Conservation (phyloP, 495 filamentous ascomycete species). For the Cercophora scortea region DNA sequence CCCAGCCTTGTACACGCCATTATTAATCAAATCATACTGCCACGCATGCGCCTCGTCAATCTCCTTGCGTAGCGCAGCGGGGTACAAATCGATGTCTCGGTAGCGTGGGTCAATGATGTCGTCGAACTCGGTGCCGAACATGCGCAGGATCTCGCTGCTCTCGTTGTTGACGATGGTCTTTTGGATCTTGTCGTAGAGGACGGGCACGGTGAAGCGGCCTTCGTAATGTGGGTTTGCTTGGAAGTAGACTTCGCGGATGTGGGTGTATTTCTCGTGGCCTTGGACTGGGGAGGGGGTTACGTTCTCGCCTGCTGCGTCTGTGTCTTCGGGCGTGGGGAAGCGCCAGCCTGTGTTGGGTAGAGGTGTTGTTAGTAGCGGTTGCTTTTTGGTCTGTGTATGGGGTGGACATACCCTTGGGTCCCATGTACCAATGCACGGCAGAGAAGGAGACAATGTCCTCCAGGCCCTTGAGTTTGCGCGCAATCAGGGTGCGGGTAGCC, state of each 20-base stretch:
- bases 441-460: slow-evolving; percentile 64
- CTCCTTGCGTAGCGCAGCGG: slow-evolving; percentile 38
- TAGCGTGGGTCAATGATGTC: slow-evolving; percentile 43
- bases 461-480: slow-evolving; percentile 71
- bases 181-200: slow-evolving; percentile 66
- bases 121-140: slow-evolving; percentile 58
- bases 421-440: slow-evolving; percentile 60
- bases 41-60: slow-evolving; percentile 60
- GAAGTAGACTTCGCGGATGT: slow-evolving; percentile 67
- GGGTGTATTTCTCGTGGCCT: slow-evolving; percentile 48
- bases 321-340: slow-evolving; percentile 59
- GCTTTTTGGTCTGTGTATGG: too few species aligned
- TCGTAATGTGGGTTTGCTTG: slow-evolving; percentile 58
- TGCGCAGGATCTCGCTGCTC: slow-evolving; percentile 73
- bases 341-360: slow-evolving; percentile 66
- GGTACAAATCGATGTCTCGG: slow-evolving; percentile 47
- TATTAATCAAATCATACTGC: slow-evolving; percentile 60
- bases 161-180: slow-evolving; percentile 78
- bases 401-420: slow-evolving; percentile 29
- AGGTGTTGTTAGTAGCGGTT: too few species aligned
- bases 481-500: slow-evolving; percentile 70
- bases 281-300: slow-evolving; percentile 54
- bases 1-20: slow-evolving; percentile 64
- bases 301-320: slow-evolving; percentile 40
- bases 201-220: slow-evolving; percentile 73